Conservation (phyloP, 2,329 filamentous ascomycete species). For the Periconia sp. region DNA sequence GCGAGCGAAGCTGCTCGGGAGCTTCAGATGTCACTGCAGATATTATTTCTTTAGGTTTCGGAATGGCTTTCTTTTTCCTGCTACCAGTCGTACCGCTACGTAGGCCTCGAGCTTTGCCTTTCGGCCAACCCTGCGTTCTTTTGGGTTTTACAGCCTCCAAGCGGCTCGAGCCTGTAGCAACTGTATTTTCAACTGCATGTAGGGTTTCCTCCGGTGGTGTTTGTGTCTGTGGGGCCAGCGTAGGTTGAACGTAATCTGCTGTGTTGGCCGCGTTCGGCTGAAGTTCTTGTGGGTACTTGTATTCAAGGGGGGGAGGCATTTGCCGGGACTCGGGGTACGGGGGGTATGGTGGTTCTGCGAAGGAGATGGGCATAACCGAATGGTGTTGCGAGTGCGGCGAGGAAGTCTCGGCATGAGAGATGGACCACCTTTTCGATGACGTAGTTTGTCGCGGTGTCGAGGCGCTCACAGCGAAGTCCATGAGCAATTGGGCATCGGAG, state of each 20-base stretch:
- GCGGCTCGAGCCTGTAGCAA: slow-evolving; percentile 9
- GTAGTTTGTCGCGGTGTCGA: slow-evolving; percentile 32
- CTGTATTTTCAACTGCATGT: slow-evolving; percentile 12
- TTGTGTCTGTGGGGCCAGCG: slow-evolving; percentile 37
- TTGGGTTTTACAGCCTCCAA: slow-evolving; percentile 28
- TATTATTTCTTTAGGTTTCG: slow-evolving; percentile 33
- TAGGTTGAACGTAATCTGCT: slow-evolving; percentile 10
- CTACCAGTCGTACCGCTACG: slow-evolving; percentile 36
- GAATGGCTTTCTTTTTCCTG: slow-evolving; percentile 44
- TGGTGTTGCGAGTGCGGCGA: slow-evolving; percentile 9
- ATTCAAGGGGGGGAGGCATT: slow-evolving; percentile 15
- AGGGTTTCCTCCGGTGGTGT: slow-evolving; percentile 43
- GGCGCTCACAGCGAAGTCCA: slow-evolving; percentile 44
- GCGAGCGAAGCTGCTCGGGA: slow-evolving; percentile 36
- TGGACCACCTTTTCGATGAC: slow-evolving; percentile 31
- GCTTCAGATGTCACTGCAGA: slow-evolving; percentile 16
- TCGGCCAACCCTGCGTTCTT: slow-evolving; percentile 47
- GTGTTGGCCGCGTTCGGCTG: slow-evolving; percentile 7
- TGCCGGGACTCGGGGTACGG: slow-evolving; percentile 9
- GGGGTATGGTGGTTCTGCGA: slow-evolving; percentile 9
- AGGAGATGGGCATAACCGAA: slow-evolving; percentile 13
- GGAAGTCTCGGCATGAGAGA: slow-evolving; percentile 21
- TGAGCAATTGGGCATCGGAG: slow-evolving; percentile 50
- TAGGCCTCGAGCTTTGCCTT: slow-evolving; percentile 49
- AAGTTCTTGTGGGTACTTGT: slow-evolving; percentile 16